Conservation (phyloP, 495 filamentous ascomycete species). For the Hypoxylon intermedium region DNA sequence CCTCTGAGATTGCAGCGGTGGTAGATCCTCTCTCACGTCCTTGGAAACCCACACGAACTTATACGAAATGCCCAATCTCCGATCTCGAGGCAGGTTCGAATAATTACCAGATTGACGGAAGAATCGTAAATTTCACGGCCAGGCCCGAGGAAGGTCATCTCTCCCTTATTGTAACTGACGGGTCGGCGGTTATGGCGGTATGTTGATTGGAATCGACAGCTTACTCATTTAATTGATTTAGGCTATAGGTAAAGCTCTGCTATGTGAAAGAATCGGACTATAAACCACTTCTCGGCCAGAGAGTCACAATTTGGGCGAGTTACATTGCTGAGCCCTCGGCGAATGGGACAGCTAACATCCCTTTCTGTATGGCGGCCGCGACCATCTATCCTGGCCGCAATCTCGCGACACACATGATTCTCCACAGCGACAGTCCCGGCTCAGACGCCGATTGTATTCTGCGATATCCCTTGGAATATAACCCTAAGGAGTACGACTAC, state of each 20-base stretch:
- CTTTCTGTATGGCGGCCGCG: constrained; percentile 43
- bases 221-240: not conserved
- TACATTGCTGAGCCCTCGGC: constrained; percentile 47
- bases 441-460: constrained; percentile 50
- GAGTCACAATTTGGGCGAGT: constrained; percentile 52
- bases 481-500: constrained; percentile 36
- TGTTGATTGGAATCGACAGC: constrained; percentile 1
- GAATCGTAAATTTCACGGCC: constrained; percentile 62
- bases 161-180: constrained; percentile 64
- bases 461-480: constrained; percentile 55
- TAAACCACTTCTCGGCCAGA: constrained; percentile 48
- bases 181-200: constrained; percentile 64
- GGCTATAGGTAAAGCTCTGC: constrained; percentile 52
- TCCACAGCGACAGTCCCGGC: constrained; percentile 51
- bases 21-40: constrained; percentile 48
- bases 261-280: constrained; percentile 41
- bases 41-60: constrained; percentile 64
- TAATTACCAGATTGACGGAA: constrained; percentile 62
- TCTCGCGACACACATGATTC: constrained; percentile 56
- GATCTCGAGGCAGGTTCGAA: constrained; percentile 59
- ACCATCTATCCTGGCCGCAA: constrained; percentile 62
- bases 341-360: constrained; percentile 30
- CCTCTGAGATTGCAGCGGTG: constrained; percentile 52
- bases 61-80: constrained; percentile 58
- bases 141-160: constrained; percentile 53